Percentiles rank a stretch among this genome's conserved stretches.
These are phyloP conservation scores for Suillus discolor DNA, from an alignment of 768 basidiomycete species.

Conservation along the genomic window DNA sequence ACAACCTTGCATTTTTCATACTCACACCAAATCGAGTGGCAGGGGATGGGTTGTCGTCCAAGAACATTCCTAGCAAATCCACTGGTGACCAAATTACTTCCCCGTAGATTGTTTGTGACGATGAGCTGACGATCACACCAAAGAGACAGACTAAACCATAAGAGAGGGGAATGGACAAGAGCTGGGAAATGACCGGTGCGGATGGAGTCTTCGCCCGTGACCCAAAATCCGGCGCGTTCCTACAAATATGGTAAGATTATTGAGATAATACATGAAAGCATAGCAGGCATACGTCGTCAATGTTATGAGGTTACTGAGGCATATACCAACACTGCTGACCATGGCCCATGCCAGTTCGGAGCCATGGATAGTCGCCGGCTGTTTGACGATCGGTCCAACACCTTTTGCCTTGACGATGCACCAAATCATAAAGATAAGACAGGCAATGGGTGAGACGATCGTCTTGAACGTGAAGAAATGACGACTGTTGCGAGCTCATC, in stretches of 20 bases:
- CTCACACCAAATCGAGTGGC: conserved; percentile 64
- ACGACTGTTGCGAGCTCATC: conserved; percentile 39
- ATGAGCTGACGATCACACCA: conserved; percentile 76
- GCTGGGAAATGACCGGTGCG: conserved; percentile 60
- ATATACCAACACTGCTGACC: conserved; percentile 64
- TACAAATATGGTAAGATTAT: conserved; percentile 21
- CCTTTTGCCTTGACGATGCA: conserved; percentile 74
- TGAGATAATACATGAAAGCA: neutral
- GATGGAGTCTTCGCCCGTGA: conserved; percentile 52
- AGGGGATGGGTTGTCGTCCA: conserved; percentile 56
- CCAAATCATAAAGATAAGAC: conserved; percentile 71
- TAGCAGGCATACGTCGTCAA: conserved; percentile 52
- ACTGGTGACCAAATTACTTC: conserved; percentile 76
- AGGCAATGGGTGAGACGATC: conserved; percentile 62
- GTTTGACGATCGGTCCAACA: conserved; percentile 68
- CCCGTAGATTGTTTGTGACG: conserved; percentile 68
- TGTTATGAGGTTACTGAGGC: conserved; percentile 76
- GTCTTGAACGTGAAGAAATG: conserved; percentile 78
- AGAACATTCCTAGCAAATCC: conserved; percentile 62
- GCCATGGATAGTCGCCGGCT: conserved; percentile 59
- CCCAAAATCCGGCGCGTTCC: conserved; percentile 68
- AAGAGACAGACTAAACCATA: conserved; percentile 74
- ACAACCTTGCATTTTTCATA: neutral
- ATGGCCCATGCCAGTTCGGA: conserved; percentile 69
- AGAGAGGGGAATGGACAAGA: conserved; percentile 65